phyloP scores from a whole-genome alignment of 2,329 filamentous ascomycete genomes.

The Pseudocercospora pini-densiflorae region DNA sequence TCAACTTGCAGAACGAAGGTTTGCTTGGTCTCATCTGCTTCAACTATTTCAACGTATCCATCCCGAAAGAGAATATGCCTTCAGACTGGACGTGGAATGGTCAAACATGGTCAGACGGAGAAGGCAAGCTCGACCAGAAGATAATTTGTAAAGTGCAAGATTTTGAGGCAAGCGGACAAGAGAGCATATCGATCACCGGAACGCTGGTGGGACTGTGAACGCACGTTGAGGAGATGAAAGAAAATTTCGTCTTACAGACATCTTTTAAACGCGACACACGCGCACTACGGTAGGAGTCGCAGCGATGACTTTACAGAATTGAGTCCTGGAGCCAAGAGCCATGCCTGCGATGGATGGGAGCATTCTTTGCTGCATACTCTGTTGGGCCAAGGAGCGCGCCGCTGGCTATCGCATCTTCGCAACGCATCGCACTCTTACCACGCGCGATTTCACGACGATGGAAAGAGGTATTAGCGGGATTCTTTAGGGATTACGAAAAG shows the following conservation, averaged over 20 bases:
- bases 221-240: neutral
- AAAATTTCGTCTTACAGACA: neutral
- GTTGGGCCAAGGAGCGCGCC: neutral
- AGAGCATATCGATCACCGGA: conserved; percentile 28
- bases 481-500: neutral
- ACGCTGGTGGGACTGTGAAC: conserved; percentile 22
- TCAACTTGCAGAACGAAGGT: conserved; percentile 86
- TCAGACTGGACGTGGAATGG: conserved; percentile 73
- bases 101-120: conserved; percentile 74
- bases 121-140: conserved; percentile 71
- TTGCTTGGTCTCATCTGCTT: conserved; percentile 89
- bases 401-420: no score
- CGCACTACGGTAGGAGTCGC: neutral
- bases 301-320: neutral
- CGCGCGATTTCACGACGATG: no score
- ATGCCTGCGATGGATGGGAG: no score
- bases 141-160: conserved; percentile 81
- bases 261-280: neutral
- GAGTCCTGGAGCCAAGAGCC: neutral
- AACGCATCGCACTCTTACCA: no score
- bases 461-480: neutral
- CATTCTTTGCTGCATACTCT: neutral
- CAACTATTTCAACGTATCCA: conserved; percentile 88
- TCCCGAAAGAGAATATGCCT: conserved; percentile 78
- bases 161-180: conserved; percentile 68